Percentiles rank a stretch among this genome's conserved stretches.
Evolutionary conservation across 75 land plant species (phyloP).

Genomic region (Cupressus sempervirens): DNA sequence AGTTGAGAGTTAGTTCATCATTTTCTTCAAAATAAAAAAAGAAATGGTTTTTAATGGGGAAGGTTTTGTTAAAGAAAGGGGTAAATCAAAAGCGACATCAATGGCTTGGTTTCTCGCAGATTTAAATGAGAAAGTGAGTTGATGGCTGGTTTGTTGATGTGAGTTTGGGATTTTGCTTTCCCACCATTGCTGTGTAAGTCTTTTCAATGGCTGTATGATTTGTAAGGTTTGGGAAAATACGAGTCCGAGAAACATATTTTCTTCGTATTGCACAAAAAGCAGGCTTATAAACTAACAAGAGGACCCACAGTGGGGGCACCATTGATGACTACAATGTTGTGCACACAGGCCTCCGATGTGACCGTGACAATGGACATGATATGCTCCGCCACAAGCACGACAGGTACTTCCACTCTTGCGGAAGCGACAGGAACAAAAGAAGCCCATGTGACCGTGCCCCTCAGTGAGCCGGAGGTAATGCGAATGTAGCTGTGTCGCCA

Average conservation of each 20-base stretch:
- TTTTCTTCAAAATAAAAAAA: no score
- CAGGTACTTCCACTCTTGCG: background rate
- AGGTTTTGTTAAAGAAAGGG: conserved; percentile 1
- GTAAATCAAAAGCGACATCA: background rate
- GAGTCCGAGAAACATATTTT: background rate
- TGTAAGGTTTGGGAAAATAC: background rate
- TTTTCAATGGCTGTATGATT: no score
- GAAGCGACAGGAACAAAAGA: background rate
- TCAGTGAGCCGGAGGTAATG: background rate
- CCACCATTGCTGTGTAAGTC: background rate
- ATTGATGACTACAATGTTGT: background rate
- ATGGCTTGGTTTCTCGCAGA: background rate
- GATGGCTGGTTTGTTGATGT: background rate
- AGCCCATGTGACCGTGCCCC: background rate
- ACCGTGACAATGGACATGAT: background rate
- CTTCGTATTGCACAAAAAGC: background rate
- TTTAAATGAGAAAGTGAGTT: background rate
- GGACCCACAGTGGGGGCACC: background rate
- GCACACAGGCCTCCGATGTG: background rate
- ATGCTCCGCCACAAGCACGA: background rate
- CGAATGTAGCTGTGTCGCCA: background rate
- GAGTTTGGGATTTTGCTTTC: background rate
- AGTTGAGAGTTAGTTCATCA: background rate
- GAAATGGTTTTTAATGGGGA: background rate
- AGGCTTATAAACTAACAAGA: background rate